A percentile compares a stretch with the other conserved stretches of the same genome.
These are phyloP conservation scores for Trichoderma sp. DNA, from an alignment of 2,329 filamentous ascomycete species.

Conservation along the genomic window DNA sequence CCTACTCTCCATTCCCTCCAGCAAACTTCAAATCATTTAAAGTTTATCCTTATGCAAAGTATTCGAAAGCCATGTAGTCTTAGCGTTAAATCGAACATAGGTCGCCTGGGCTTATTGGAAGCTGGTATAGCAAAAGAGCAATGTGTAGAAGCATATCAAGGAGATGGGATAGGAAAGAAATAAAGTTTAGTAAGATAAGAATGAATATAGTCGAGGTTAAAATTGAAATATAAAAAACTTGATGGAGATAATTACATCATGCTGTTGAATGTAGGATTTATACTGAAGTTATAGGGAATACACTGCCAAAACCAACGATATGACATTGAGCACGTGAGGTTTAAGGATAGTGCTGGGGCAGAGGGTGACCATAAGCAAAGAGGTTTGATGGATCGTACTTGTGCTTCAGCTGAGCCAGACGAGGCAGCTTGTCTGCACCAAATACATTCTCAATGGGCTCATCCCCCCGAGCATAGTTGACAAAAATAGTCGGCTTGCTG, in stretches of 20 bases:
- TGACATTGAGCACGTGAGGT: neutral
- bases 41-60: neutral
- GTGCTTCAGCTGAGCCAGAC: neutral
- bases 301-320: neutral
- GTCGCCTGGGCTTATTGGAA: neutral
- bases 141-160: too few relatives aligned
- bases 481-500: neutral
- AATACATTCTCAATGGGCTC: constrained; percentile 12
- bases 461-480: constrained; percentile 11
- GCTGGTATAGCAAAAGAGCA: too few relatives aligned
- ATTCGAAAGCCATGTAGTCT: neutral
- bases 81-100: neutral
- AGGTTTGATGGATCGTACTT: neutral
- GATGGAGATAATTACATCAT: neutral
- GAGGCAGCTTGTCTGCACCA: neutral
- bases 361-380: neutral
- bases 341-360: neutral
- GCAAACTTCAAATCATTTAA: too few relatives aligned
- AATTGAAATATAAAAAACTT: neutral
- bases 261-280: neutral
- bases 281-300: neutral
- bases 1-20: too few relatives aligned
- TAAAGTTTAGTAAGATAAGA: neutral
- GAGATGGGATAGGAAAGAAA: too few relatives aligned
- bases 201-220: neutral